phyloP scores from a whole-genome alignment of 352 stramenopile species.

The Phytophthora macrochlamydospora region DNA sequence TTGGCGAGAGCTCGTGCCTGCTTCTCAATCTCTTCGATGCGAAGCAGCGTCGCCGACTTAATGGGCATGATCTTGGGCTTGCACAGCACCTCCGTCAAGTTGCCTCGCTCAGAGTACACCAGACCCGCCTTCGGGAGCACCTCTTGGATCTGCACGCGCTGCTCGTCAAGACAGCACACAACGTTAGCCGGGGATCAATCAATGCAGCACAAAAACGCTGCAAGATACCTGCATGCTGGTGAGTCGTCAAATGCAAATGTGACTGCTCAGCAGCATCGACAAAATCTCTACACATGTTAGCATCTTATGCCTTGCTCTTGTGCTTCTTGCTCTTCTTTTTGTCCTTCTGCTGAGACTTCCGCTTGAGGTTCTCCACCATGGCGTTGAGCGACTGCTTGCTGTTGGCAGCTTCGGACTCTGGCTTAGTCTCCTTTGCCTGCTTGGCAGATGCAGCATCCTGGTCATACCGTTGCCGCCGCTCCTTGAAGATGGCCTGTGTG shows the following conservation, averaged over 20 bases:
- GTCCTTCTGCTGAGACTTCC: constrained; percentile 59
- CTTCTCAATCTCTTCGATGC: constrained; percentile 88
- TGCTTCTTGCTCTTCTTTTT: constrained; percentile 59
- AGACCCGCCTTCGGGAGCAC: constrained; percentile 88
- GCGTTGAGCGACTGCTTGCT: constrained; percentile 55
- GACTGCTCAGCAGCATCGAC: neutral
- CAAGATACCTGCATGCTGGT: constrained; percentile 25
- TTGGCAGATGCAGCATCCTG: constrained; percentile 14
- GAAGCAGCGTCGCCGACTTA: constrained; percentile 84
- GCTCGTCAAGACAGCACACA: neutral
- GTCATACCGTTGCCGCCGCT: constrained; percentile 74
- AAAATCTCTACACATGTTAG: constrained; percentile 24
- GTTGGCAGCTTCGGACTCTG: constrained; percentile 5
- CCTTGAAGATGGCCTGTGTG: constrained; percentile 79
- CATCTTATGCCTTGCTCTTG: constrained; percentile 45
- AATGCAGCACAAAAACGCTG: neutral
- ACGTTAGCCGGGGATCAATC: neutral
- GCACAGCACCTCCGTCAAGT: constrained; percentile 85
- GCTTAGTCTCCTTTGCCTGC: constrained; percentile 9
- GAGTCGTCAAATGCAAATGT: neutral
- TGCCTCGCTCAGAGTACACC: constrained; percentile 89
- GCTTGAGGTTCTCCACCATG: constrained; percentile 87
- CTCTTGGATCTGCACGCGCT: constrained; percentile 84
- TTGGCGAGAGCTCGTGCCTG: constrained; percentile 54
- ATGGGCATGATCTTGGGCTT: constrained; percentile 92